Base-by-base conservation (phyloP, 345 rosid species). In the Turnera subulata region DNA sequence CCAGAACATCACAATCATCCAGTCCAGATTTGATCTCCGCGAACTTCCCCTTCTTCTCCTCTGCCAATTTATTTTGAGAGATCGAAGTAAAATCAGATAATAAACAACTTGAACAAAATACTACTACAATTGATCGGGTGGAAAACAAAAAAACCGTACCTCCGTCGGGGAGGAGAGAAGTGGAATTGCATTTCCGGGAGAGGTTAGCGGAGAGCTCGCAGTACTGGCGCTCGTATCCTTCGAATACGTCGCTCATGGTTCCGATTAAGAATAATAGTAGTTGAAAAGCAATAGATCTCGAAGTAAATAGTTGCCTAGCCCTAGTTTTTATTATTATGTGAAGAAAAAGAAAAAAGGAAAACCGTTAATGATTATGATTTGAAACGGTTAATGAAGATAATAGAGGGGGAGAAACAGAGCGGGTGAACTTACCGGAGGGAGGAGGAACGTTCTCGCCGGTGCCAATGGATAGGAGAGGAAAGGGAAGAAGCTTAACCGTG, bases 151-250 rank as follows among this genome's bases (percentile, higher is more conserved):
- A 24, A 38, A 44, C 22, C n/a, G 38, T 69, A 81, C 91, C 91
- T 78, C 68, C 76, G 59, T 73, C 78, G 20, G 79, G 16, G 38
- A 87, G 74, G 53, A 75, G 74, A 52, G 91, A 69, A 46, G 82
- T 69, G 16, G 87, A 73, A 63, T 71, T 68, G 81, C 96, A 87
- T 76, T 80, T 91, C 29, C 86, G 66, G 65, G 91, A 83, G 64
- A 91, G 85, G 78, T 73, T 80, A 19, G 93, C 80, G 15, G 97
- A 91, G 77, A 91, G 89, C 70, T 90, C 95, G 70, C 95, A 89
- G 79, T 89, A 89, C 58, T 83, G 95, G 2, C 94, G 91, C 71
- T 86, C 97, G 81, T 90, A 90, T 26, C 90, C 91, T 69, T 91
- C 91, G 55, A 87, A 87, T 15, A 85, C 93, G 37, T 79, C 87